phyloP scores from a whole-genome alignment of 169 alveolate species.

The Plasmodium sp. region DNA sequence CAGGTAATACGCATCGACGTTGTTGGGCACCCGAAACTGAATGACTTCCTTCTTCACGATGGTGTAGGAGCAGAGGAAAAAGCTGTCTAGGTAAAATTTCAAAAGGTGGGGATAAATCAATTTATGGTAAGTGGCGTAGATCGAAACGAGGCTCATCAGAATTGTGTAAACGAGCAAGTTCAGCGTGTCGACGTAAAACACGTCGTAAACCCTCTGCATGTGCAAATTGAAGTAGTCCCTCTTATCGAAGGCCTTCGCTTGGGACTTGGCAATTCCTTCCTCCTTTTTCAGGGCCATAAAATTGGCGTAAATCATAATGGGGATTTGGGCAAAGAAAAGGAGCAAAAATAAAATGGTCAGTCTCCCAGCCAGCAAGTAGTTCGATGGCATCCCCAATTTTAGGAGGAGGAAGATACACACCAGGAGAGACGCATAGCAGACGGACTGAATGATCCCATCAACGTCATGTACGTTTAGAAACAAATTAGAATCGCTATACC shows the following conservation, averaged over 20 bases:
- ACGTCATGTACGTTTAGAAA: slow-evolving; percentile 38
- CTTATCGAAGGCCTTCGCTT: not conserved
- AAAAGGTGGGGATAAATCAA: slow-evolving; percentile 60
- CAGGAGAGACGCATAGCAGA: slow-evolving; percentile 17
- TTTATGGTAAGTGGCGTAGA: slow-evolving; percentile 60
- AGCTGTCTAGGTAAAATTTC: slow-evolving; percentile 34
- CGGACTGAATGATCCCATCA: slow-evolving; percentile 53
- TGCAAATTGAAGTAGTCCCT: slow-evolving; percentile 58
- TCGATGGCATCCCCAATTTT: slow-evolving; percentile 62
- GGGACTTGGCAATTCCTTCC: not conserved
- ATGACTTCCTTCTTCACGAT: slow-evolving; percentile 58
- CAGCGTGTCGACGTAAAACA: slow-evolving; percentile 24
- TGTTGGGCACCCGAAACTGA: slow-evolving; percentile 69
- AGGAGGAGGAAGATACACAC: slow-evolving; percentile 17
- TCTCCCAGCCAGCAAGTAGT: slow-evolving; percentile 65
- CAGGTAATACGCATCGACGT: slow-evolving; percentile 62
- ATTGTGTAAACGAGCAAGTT: slow-evolving; percentile 42
- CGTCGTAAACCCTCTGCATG: slow-evolving; percentile 2
- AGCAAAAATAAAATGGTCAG: slow-evolving; percentile 66
- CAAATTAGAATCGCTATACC: slow-evolving; percentile 32
- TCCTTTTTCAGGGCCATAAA: slow-evolving; percentile 14
- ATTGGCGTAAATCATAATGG: slow-evolving; percentile 46
- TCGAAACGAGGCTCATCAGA: slow-evolving; percentile 1
- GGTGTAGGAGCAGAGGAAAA: slow-evolving; percentile 50
- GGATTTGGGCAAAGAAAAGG: slow-evolving; percentile 33